These are phyloP conservation scores for Penicillium daleae DNA, from an alignment of 495 filamentous ascomycete species.

Conservation along the genomic window DNA sequence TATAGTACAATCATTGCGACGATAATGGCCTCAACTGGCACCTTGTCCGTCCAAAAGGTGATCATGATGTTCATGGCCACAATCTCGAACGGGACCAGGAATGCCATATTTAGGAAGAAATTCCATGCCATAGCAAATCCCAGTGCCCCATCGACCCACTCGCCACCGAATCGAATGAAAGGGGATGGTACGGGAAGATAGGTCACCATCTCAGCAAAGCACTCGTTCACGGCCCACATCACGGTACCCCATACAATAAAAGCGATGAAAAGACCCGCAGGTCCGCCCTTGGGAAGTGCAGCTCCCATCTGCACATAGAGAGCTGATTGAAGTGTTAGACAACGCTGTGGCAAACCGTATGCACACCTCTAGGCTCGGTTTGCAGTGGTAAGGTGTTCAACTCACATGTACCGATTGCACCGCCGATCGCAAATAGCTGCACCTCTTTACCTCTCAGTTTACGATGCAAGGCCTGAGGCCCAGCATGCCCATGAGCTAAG, in stretches of 20 bases:
- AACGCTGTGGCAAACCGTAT: background rate
- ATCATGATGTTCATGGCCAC: slow-evolving; percentile 69
- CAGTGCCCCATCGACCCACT: slow-evolving; percentile 70
- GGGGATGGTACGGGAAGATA: slow-evolving; percentile 76
- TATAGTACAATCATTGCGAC: slow-evolving; percentile 51
- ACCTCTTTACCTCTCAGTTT: slow-evolving; percentile 63
- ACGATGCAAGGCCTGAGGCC: slow-evolving; percentile 47
- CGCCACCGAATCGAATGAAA: slow-evolving; percentile 78
- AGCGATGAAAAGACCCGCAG: slow-evolving; percentile 70
- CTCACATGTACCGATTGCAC: slow-evolving; percentile 67
- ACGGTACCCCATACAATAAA: slow-evolving; percentile 54
- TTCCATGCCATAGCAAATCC: slow-evolving; percentile 66
- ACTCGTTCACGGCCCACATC: slow-evolving; percentile 37
- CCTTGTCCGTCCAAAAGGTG: slow-evolving; percentile 66
- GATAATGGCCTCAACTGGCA: slow-evolving; percentile 61
- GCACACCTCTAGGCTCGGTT: background rate
- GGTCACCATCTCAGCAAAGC: slow-evolving; percentile 76
- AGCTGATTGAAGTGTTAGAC: slow-evolving; percentile 34
- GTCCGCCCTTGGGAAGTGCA: slow-evolving; percentile 68
- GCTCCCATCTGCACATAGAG: slow-evolving; percentile 75
- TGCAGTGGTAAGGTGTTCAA: background rate
- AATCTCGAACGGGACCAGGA: slow-evolving; percentile 72
- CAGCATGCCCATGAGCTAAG: slow-evolving; percentile 12
- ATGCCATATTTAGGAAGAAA: slow-evolving; percentile 58
- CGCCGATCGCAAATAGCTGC: slow-evolving; percentile 73